phyloP scores from a whole-genome alignment of 352 stramenopile genomes.

The Albugo candida region DNA sequence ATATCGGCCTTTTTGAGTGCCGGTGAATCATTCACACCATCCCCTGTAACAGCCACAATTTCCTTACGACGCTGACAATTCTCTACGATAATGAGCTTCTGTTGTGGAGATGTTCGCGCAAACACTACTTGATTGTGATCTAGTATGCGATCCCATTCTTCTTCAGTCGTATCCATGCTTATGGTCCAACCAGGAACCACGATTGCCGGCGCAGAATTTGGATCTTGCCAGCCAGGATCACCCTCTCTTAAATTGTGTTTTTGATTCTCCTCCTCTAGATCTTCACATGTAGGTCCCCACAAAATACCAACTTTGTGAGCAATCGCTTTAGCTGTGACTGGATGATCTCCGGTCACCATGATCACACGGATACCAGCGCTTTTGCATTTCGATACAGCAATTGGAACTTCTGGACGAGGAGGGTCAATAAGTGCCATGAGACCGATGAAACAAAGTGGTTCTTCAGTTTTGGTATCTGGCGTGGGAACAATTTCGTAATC shows the following conservation, averaged over 20 bases:
- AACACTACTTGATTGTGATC: slow-evolving; percentile 88
- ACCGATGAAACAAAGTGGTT: slow-evolving; percentile 81
- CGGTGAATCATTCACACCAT: slow-evolving; percentile 96
- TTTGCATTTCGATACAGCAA: slow-evolving; percentile 83
- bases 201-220: slow-evolving; percentile 52
- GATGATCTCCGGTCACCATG: slow-evolving; percentile 90
- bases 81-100: slow-evolving; percentile 92
- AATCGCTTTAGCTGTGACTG: slow-evolving; percentile 86
- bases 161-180: slow-evolving; percentile 42
- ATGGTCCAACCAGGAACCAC: slow-evolving; percentile 75
- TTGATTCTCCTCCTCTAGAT: slow-evolving; percentile 63
- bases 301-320: slow-evolving; percentile 87
- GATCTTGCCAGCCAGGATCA: slow-evolving; percentile 55
- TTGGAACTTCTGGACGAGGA: slow-evolving; percentile 73
- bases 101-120: slow-evolving; percentile 84
- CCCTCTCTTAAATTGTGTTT: slow-evolving; percentile 29
- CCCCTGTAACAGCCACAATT: slow-evolving; percentile 90
- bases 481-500: slow-evolving; percentile 51
- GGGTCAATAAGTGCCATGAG: slow-evolving; percentile 93
- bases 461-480: slow-evolving; percentile 50
- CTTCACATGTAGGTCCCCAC: slow-evolving; percentile 67
- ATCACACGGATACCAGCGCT: slow-evolving; percentile 84
- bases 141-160: slow-evolving; percentile 75
- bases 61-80: slow-evolving; percentile 69
- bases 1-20: slow-evolving; percentile 94